phyloP scores from a whole-genome alignment of 2,329 filamentous ascomycete species.

The Rhynchosporium secalis region DNA sequence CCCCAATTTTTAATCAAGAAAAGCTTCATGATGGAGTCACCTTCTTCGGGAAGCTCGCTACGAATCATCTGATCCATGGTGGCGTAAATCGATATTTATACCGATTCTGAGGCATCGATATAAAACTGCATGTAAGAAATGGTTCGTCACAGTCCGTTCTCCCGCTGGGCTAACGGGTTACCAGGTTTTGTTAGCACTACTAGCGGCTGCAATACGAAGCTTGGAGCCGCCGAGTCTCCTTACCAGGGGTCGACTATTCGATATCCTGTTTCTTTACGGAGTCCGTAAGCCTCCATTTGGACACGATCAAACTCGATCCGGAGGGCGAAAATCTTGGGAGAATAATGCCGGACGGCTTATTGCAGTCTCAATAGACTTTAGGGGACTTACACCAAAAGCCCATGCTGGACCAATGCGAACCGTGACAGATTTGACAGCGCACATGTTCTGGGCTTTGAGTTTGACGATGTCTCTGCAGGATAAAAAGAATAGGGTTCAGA shows the following conservation, averaged over 20 bases:
- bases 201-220: neutral
- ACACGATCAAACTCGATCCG: neutral
- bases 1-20: neutral
- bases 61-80: neutral
- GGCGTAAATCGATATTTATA: neutral
- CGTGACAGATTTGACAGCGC: neutral
- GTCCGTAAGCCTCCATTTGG: neutral
- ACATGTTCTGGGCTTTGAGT: neutral
- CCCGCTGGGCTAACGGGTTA: neutral
- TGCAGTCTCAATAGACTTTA: neutral
- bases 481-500: neutral
- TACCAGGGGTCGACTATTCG: neutral
- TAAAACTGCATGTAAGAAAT: neutral
- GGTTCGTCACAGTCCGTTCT: neutral
- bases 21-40: conserved; percentile 5
- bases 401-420: neutral
- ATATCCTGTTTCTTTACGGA: neutral
- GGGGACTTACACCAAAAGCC: neutral
- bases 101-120: neutral
- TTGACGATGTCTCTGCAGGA: too few species aligned
- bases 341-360: neutral
- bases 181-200: neutral
- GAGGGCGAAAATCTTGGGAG: conserved; percentile 1
- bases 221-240: conserved; percentile 4
- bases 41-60: neutral